Base-by-base conservation (phyloP, 129 eudicot genomes). In the Helianthus annuus region DNA sequence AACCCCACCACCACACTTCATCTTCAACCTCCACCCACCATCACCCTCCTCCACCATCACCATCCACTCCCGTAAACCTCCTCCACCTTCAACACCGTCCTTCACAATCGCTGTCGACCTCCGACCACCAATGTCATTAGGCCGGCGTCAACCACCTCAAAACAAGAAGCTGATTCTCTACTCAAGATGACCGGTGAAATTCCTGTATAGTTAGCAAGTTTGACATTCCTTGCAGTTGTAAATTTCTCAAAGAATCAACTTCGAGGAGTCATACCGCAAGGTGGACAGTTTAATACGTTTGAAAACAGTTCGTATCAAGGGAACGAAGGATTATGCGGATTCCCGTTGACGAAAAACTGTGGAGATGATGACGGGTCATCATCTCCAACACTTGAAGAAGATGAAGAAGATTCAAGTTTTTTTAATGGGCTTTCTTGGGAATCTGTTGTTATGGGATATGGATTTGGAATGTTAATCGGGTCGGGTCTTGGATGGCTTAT, bases 281-380 rank as follows among this genome's bases (percentile, higher is more conserved):
- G 85, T 6, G 49, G 71, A 7, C 85, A 81, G 48, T 73, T 82
- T n/a, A 24, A 53, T 49, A 82, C 82, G 0, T 82, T 77, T 27
- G 65, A 3, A 27, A 73, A 36, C 56, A 19, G 15, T 67, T 77
- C 82, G 0, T 77, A 19, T 42, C 24, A 29, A 64, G 82, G 72
- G 46, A 82, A 82, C 40, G 12, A 17, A 2, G 82, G 48, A 11
- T 73, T 77, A 78, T 77, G 85, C 19, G 86, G 82, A 22, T 58
- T 68, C 13, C 79, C 86, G 7, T 68, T 82, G 70, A 77, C 80
- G 17, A 77, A 72, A 4, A 46, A 6, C 1, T 77, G 81, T 19
- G 67, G 72, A 52, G 65, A 62, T 49, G 68, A 53, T 10, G 17
- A 67, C 6, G 70, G 56, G 12, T 14, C 64, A 11, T 36, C 16